These are phyloP conservation scores for Pseudisothecium myosuroides DNA, from an alignment of 225 moss, liverwort and hornwort species.

Conservation along the genomic window DNA sequence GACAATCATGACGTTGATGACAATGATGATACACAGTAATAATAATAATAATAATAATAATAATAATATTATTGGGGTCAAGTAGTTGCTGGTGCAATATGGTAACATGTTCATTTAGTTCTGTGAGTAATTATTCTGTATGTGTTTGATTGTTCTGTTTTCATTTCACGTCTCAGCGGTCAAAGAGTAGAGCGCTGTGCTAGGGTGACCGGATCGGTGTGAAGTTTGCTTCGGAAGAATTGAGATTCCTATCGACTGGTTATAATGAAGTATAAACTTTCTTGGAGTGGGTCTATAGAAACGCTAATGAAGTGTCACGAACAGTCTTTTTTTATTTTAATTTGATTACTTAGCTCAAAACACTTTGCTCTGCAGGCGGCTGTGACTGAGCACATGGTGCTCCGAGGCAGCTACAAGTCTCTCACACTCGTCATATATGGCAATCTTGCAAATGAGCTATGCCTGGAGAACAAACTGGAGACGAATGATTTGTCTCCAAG, in stretches of 20 bases:
- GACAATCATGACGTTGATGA: neutral
- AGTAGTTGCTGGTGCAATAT: neutral
- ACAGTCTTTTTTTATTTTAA: neutral
- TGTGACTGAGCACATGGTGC: conserved; percentile 93
- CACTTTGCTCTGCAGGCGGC: conserved; percentile 48
- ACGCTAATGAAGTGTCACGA: neutral
- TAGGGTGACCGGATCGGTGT: neutral
- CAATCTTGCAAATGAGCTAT: conserved; percentile 73
- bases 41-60: neutral
- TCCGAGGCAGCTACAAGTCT: conserved; percentile 90
- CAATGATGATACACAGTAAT: neutral
- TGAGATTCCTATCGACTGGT: neutral
- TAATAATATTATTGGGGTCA: neutral
- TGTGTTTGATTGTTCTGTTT: neutral
- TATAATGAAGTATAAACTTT: neutral
- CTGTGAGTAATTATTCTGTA: neutral
- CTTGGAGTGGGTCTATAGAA: neutral
- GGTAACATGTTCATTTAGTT: neutral
- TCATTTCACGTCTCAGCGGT: neutral
- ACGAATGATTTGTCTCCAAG: conserved; percentile 5
- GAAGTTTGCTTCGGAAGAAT: neutral
- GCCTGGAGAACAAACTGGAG: conserved; percentile 18
- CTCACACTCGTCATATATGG: conserved; percentile 85
- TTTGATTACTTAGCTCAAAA: neutral
- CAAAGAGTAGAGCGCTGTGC: neutral